Evolutionary conservation across 2,329 filamentous ascomycete genomes (phyloP).

Genomic region (Pseudogymnoascus sp.): DNA sequence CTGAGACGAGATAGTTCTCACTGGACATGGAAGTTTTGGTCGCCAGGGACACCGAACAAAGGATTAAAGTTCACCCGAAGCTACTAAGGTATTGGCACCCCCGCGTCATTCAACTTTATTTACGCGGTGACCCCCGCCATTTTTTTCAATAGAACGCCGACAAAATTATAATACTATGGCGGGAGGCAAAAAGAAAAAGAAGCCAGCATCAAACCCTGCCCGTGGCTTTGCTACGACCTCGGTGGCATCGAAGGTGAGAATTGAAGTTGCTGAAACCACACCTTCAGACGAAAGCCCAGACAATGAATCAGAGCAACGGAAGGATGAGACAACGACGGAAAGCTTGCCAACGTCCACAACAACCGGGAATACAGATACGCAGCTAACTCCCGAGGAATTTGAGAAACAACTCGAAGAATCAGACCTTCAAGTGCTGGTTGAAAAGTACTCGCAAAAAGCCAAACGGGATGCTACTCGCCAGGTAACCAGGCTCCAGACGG

Average conservation of each 20-base stretch:
- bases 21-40: slow-evolving; percentile 2
- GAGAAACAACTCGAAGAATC: slow-evolving; percentile 83
- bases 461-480: slow-evolving; percentile 74
- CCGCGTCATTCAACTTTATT: slow-evolving; percentile 9
- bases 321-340: slow-evolving; percentile 3
- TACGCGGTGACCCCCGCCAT: slow-evolving; percentile 7
- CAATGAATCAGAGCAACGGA: slow-evolving; percentile 11
- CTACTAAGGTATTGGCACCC: slow-evolving; percentile 6
- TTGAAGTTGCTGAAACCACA: slow-evolving; percentile 43
- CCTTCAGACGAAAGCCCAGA: slow-evolving; percentile 15
- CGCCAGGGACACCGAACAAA: slow-evolving; percentile 1
- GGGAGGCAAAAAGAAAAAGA: slow-evolving; percentile 73
- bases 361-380: slow-evolving; percentile 21
- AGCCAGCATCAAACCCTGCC: slow-evolving; percentile 77
- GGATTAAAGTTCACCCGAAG: slow-evolving; percentile 8
- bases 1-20: background rate
- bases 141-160: slow-evolving; percentile 5
- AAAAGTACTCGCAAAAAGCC: slow-evolving; percentile 73
- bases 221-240: slow-evolving; percentile 93
- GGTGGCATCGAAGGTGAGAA: slow-evolving; percentile 71
- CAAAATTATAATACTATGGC: slow-evolving; percentile 32
- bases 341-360: slow-evolving; percentile 14
- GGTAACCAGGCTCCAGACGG: slow-evolving; percentile 71
- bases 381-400: slow-evolving; percentile 75
- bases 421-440: slow-evolving; percentile 81